phyloP scores from a whole-genome alignment of 352 stramenopile species.

The Lagenidium sp. region DNA sequence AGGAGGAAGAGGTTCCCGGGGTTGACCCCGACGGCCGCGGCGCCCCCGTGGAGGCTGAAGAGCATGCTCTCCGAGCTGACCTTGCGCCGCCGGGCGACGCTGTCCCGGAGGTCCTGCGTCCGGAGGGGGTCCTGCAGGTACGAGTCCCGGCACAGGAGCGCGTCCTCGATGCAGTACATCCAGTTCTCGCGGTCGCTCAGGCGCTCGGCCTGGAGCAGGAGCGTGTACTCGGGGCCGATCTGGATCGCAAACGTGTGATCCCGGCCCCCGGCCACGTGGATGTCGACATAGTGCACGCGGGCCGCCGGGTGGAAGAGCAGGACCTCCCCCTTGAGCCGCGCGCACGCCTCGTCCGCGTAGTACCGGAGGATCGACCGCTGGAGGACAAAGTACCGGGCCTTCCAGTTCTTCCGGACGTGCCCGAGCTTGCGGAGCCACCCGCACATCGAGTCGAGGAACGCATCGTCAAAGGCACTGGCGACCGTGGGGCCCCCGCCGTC shows the following conservation, averaged over 20 bases:
- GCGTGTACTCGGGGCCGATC: slow-evolving; percentile 43
- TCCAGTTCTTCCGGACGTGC: slow-evolving; percentile 75
- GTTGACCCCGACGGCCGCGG: slow-evolving; percentile 5
- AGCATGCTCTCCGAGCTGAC: slow-evolving; percentile 46
- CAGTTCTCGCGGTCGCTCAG: slow-evolving; percentile 62
- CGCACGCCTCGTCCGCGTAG: slow-evolving; percentile 39
- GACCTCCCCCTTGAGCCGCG: slow-evolving; percentile 63
- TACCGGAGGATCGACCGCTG: slow-evolving; percentile 60
- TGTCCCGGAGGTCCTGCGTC: slow-evolving; percentile 41
- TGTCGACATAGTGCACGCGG: slow-evolving; percentile 59
- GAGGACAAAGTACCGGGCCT: slow-evolving; percentile 64
- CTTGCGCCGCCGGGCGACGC: slow-evolving; percentile 37
- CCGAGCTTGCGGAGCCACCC: slow-evolving; percentile 62
- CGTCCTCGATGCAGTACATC: slow-evolving; percentile 77
- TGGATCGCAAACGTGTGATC: slow-evolving; percentile 59
- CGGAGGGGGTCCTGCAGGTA: slow-evolving; percentile 32
- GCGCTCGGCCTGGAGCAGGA: slow-evolving; percentile 46
- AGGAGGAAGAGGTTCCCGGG: slow-evolving; percentile 23
- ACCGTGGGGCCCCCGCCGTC: no score
- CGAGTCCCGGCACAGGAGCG: slow-evolving; percentile 59
- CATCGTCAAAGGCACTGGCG: slow-evolving; percentile 43
- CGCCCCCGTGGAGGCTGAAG: slow-evolving; percentile 11
- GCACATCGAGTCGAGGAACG: slow-evolving; percentile 61
- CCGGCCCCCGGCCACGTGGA: slow-evolving; percentile 35
- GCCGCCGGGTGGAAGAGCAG: slow-evolving; percentile 67